Conservation (phyloP, 306 rosid species). For the Cucurbita ficifolia region DNA sequence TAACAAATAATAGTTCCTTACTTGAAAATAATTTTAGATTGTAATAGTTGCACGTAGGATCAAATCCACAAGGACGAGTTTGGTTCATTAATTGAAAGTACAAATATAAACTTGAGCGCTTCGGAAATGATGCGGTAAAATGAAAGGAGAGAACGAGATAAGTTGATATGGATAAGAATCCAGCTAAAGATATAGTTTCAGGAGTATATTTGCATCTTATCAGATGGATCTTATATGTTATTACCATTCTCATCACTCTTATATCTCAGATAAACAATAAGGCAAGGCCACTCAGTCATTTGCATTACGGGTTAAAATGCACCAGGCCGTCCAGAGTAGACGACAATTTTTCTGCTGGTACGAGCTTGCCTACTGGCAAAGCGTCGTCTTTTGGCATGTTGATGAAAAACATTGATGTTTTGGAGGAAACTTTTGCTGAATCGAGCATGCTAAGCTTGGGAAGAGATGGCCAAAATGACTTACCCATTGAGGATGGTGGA, state of each 20-base stretch:
- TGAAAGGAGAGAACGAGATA: neutral
- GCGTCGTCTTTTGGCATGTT: constrained; percentile 39
- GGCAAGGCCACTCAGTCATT: constrained; percentile 20
- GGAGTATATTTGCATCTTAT: neutral
- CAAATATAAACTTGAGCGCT: neutral
- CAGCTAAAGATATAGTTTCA: neutral
- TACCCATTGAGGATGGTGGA: constrained; percentile 11
- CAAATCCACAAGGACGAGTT: neutral
- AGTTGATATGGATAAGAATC: neutral
- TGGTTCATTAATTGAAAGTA: neutral
- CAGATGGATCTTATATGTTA: constrained; percentile 8
- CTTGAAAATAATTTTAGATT: neutral
- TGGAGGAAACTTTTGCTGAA: constrained; percentile 64
- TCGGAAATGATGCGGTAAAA: neutral
- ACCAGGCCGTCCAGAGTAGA: constrained; percentile 19
- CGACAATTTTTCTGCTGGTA: constrained; percentile 4
- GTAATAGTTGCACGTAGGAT: neutral
- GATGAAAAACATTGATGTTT: constrained; percentile 55
- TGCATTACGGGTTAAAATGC: constrained; percentile 15
- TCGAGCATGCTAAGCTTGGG: constrained; percentile 42
- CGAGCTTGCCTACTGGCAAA: constrained; percentile 20
- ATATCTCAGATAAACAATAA: constrained; percentile 28
- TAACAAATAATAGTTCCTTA: neutral
- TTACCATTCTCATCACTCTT: neutral
- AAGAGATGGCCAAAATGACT: constrained; percentile 20